Percentiles rank a stretch among this genome's conserved stretches.
Conservation (phyloP, 2,329 filamentous ascomycete species). For the Lasiodiplodia sp. region DNA sequence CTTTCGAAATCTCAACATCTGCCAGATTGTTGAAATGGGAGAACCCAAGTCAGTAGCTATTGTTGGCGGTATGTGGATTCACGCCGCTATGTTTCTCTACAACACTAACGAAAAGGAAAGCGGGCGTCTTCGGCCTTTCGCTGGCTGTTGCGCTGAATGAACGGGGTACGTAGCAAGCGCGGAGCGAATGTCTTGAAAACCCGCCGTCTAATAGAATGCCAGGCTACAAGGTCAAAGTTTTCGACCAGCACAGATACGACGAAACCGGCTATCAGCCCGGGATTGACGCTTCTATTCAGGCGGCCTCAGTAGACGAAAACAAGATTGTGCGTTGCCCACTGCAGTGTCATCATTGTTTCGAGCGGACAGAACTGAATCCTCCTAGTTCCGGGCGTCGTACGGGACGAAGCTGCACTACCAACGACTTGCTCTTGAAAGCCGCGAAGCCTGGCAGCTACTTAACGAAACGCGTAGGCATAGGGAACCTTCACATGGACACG, state of each 20-base stretch:
- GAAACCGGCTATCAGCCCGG: neutral
- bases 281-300: neutral
- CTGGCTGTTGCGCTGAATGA: neutral
- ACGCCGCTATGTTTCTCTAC: neutral
- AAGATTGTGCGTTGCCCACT: neutral
- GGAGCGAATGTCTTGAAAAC: neutral
- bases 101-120: neutral
- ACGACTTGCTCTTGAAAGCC: neutral
- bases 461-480: neutral
- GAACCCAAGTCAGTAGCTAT: slow-evolving; percentile 3
- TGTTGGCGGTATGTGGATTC: neutral
- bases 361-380: neutral
- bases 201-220: neutral
- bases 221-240: neutral
- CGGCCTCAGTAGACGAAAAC: neutral
- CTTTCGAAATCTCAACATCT: neutral
- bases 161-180: neutral
- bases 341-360: neutral
- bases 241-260: slow-evolving; percentile 3
- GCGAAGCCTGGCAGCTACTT: neutral
- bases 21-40: neutral
- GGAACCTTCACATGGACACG: no score
- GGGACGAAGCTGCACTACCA: neutral
- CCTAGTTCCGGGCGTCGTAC: slow-evolving; percentile 5
- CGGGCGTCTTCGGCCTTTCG: slow-evolving; percentile 5